These are phyloP conservation scores for Magnaporthiopsis poae DNA, from an alignment of 2,329 filamentous ascomycete genomes.

Conservation along the genomic window DNA sequence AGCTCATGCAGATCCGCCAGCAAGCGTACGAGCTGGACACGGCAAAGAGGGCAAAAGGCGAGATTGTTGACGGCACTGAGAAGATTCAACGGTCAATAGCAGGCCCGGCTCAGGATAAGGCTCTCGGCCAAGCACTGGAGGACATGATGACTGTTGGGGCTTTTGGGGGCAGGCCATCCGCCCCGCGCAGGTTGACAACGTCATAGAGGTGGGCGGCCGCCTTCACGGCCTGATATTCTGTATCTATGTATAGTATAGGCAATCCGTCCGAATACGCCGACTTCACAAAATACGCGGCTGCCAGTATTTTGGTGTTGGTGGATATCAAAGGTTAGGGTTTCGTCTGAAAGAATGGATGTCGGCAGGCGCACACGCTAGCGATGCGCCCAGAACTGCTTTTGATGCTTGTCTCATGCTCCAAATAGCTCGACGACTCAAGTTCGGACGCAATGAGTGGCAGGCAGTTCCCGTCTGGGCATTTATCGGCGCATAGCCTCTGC, in stretches of 20 bases:
- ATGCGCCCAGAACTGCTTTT: neutral
- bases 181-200: too few species aligned
- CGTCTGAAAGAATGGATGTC: neutral
- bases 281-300: too few species aligned
- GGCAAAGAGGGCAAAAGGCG: constrained; percentile 40
- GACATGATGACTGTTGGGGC: neutral
- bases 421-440: neutral
- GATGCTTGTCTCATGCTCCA: neutral
- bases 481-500: neutral
- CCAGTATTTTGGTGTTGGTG: too few species aligned
- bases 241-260: neutral
- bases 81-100: constrained; percentile 32
- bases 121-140: neutral
- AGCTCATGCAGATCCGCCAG: constrained; percentile 54
- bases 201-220: too few species aligned
- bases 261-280: neutral
- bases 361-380: neutral
- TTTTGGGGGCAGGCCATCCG: neutral
- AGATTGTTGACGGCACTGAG: constrained; percentile 48
- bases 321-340: too few species aligned
- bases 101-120: constrained; percentile 12
- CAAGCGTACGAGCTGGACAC: constrained; percentile 44
- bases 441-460: neutral
- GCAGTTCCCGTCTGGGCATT: neutral
- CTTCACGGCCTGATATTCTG: neutral